Evolutionary conservation across 176 grass and related monocot species (phyloP), one percentile per base, ranked within the genome.

Genomic region (Hordeum marinum): DNA sequence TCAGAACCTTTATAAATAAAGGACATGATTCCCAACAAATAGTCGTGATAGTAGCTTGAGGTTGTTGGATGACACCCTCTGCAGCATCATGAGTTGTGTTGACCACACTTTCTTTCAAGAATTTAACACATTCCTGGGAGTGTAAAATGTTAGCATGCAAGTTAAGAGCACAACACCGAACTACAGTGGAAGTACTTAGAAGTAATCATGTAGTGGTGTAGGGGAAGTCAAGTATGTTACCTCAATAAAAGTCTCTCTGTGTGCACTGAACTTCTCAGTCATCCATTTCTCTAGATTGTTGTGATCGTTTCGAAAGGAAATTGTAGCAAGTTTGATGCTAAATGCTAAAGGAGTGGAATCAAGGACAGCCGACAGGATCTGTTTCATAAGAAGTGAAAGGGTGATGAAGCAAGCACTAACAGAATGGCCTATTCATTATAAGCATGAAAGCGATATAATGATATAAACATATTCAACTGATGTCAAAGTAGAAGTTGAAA

Each of bases 221-320:
- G 25, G 50, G 27, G 39, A 76, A 81, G 2, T 69, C 62, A 88
- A 58, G 31, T 35, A 64, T 59, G 72, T 86, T 98, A 98, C 95
- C 95, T 95, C 91, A 69, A 90, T 81, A 85, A 98, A 95, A 74
- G 65, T 66, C 62, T 85, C 85, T 87, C 89, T 92, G 40, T 93
- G 79, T 85, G 67, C 40, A 75, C 27, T 82, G 68, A 95, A 87
- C 63, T 93, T 95, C 87, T 95, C 96, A 45, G 45, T 83, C 54
- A 95, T 85, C 96, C 96, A 98, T 64, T 95, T 98, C 87, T 98
- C 96, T 83, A 95, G 91, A 92, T 87, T 90, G 71, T 78, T 90
- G 31, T 82, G 88, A 66, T 93, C 93, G 81, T 98, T 92, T 55
- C 58, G 66, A 74, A 90, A 94, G 41, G 89, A 88, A 88, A 90